Evolutionary conservation across 2,329 filamentous ascomycete species (phyloP).

Genomic region (Magnaporthales sp.): DNA sequence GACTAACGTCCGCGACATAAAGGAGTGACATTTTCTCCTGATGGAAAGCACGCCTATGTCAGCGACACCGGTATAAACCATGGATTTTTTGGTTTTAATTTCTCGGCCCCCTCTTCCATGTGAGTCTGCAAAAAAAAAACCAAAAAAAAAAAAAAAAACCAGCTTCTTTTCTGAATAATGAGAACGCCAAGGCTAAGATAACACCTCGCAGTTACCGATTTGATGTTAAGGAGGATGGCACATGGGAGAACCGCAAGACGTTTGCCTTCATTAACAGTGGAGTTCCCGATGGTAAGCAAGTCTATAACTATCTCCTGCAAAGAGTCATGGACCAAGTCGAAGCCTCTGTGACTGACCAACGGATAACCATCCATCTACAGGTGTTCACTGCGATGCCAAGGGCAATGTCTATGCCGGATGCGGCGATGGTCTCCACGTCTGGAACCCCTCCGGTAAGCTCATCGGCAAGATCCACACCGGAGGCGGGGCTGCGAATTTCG

Average conservation of each 20-base stretch:
- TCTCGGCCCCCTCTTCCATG: constrained; percentile 35
- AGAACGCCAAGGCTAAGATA: neutral
- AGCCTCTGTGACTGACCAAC: no score
- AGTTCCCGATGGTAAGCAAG: constrained; percentile 45
- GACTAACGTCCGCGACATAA: neutral
- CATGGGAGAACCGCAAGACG: constrained; percentile 35
- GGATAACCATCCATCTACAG: constrained; percentile 25
- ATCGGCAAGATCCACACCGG: constrained; percentile 49
- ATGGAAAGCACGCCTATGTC: constrained; percentile 42
- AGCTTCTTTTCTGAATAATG: no score
- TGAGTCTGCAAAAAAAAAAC: no score
- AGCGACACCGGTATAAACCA: constrained; percentile 42
- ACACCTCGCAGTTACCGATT: constrained; percentile 31
- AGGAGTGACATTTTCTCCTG: constrained; percentile 47
- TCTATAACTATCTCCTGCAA: constrained; percentile 5
- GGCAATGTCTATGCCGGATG: constrained; percentile 47
- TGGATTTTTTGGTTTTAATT: constrained; percentile 32
- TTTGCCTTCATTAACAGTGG: constrained; percentile 48
- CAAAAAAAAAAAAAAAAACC: no score
- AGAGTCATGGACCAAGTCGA: constrained; percentile 16
- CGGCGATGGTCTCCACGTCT: constrained; percentile 43
- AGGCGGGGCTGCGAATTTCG: constrained; percentile 37
- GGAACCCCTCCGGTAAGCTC: constrained; percentile 36
- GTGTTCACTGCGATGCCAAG: constrained; percentile 41
- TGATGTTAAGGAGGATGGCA: constrained; percentile 34